These are phyloP conservation scores for Capsicum pubescens DNA, from an alignment of 257 asterid genomes.

Conservation along the genomic window DNA sequence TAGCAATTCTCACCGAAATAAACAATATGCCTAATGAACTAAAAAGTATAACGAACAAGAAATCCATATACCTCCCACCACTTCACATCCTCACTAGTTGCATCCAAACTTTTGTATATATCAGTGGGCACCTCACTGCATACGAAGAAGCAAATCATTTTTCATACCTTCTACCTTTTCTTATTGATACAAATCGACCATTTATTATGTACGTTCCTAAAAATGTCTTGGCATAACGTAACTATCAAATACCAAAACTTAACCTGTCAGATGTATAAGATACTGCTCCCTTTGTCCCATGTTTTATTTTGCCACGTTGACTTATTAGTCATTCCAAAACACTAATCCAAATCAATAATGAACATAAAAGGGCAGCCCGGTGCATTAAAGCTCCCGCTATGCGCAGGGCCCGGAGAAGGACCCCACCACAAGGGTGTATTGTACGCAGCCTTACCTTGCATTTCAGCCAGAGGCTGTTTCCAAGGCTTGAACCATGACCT, in stretches of 20 bases:
- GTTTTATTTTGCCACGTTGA: background rate
- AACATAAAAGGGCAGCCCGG: background rate
- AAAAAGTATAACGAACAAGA: background rate
- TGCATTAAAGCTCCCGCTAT: too few species aligned
- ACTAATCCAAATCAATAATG: background rate
- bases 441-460: too few species aligned
- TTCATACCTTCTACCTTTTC: background rate
- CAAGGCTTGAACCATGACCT: too few species aligned
- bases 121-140: constrained; percentile 87
- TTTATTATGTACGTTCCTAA: background rate
- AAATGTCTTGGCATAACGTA: background rate
- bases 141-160: constrained; percentile 19
- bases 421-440: too few species aligned
- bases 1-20: constrained; percentile 3
- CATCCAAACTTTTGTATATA: constrained; percentile 81
- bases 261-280: background rate
- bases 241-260: background rate
- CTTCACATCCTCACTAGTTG: constrained; percentile 81
- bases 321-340: background rate
- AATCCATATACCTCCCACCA: constrained; percentile 94
- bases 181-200: background rate
- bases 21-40: background rate
- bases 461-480: too few species aligned
- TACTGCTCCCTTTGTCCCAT: background rate
- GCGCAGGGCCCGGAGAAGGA: too few species aligned